Base-by-base conservation (phyloP, 805 yeast genomes). In the Yarrowia keelungensis region DNA sequence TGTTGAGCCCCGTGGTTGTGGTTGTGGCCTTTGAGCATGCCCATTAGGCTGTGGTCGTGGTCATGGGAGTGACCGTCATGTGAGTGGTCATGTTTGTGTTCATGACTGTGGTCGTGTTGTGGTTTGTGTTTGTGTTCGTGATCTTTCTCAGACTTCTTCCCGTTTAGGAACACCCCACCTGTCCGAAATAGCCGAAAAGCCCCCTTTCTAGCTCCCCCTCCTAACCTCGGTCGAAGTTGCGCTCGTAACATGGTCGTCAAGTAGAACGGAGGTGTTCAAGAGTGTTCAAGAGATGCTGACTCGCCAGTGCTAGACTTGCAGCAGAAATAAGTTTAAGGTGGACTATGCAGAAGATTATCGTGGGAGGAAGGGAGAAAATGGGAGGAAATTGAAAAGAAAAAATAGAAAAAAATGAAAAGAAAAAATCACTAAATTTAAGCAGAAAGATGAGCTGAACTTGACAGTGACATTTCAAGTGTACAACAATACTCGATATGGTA, bases 1-100 rank as follows among this genome's bases (percentile, higher is more conserved):
- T 72, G 73, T 11, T 68, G 62, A 4, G 71, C 58, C 5, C 70
- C 42, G 59, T 74, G 76, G 19, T 70, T 51, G 69, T 74, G 76
- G 5, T 69, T 59, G 62, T 73, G 76, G 9, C 56, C 47, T 39
- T 62, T 58, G 22, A 72, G 62, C 45, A 71, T 35, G 5, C 16
- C 67, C 67, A 38, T 47, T 2, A 62, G 71, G 16, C 39, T 14
- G 53, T 72, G 73, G 15, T 45, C 22, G 39, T 71, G 71, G 8
- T 46, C 42, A 38, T 68, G 72, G 15, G n/a, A n/a, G 22, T 69
- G 71, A 1, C 19, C 19, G n/a, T 46, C 67, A 26, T 68, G 69
- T 8, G 36, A 36, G 32, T 69, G 64, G 14, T 43, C 59, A 1
- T 12, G 19, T 5, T 8, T 46, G 38, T 56, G 62, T 8, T 32